Evolutionary conservation across 2,329 filamentous ascomycete species (phyloP), one percentile per base, ranked within the genome.

Genomic region (Cladosporium sp.): DNA sequence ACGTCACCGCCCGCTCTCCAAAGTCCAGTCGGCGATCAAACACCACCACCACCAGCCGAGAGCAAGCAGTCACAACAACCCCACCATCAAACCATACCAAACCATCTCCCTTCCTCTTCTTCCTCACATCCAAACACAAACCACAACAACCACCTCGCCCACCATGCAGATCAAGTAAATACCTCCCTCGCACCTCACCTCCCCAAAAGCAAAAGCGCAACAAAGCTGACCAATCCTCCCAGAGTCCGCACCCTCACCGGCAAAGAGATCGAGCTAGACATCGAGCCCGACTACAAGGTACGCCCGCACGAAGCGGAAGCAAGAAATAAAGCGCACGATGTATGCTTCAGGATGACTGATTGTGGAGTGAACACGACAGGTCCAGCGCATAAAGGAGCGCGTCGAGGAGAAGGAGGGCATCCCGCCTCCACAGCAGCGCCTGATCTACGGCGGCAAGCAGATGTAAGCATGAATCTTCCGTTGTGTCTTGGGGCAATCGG

Each of bases 401-500:
- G 95, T 99, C 65, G 95, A 99, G 80, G 95, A 99, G 84, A 98
- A 98, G 82, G 95, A 98, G 78, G 95, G 95, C 65, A 99, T 99
- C 74, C 94, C 95, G 52, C 95, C 95, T 0, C 93, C 95, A 21
- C 95, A 99, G 81, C 95, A 99, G 81, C 89, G 95, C 66, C 83
- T 99, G 71, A 99, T 99, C 75, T 97, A 90, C 77, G 93, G 94
- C 63, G 95, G 95, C 75, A 99, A 99, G 84, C 95, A 99, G 79
- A 97, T 99, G 95, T 97, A 73, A 62, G 79, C 62, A 23, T 8
- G 3, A 46, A 46, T 46, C 12, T 21, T 3, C 18, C 10, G 23
- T 11, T 52, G 7, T n/a, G 12, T 29, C 12, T n/a, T 23, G 12
- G 3, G 37, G 37, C 23, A 44, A 3, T 3, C 7, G 18, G 37